Percentiles rank a stretch among this genome's conserved stretches.
Conservation (phyloP, 495 filamentous ascomycete species). For the Entonaema liquescens region DNA sequence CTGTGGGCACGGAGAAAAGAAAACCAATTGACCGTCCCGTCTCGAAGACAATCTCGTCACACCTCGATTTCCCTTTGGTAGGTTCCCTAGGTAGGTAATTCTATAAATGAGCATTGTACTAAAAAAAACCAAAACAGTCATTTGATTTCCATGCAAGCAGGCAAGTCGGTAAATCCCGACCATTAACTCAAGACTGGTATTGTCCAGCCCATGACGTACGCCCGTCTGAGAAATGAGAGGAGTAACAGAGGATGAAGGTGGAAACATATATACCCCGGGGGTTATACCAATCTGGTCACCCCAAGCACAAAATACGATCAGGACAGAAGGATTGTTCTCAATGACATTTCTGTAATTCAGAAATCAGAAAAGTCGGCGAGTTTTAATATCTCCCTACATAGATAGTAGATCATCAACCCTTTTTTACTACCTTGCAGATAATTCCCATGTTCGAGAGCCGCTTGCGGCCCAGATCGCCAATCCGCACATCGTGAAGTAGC, state of each 20-base stretch:
- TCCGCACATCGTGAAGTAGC: conserved; percentile 16
- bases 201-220: not conserved
- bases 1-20: conserved; percentile 2
- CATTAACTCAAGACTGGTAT: not conserved
- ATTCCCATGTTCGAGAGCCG: conserved; percentile 20
- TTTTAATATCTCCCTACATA: conserved; percentile 1
- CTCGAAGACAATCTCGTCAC: not conserved
- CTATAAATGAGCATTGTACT: not conserved
- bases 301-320: not conserved
- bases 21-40: not conserved
- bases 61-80: not conserved
- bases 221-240: conserved; percentile 5
- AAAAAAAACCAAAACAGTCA: not conserved
- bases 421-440: conserved; percentile 8
- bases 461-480: conserved; percentile 8
- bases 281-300: not conserved
- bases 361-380: not conserved
- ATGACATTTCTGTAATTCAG: not conserved
- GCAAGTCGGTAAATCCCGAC: not conserved
- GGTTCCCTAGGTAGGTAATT: too few relatives aligned
- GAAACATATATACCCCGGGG: not conserved
- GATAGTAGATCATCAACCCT: conserved; percentile 1
- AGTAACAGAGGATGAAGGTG: not conserved
- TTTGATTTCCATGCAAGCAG: not conserved
- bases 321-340: not conserved